These are phyloP conservation scores for Syncephalastrum contaminatum DNA, from an alignment of 371 early-diverging fungal species.

Conservation along the genomic window DNA sequence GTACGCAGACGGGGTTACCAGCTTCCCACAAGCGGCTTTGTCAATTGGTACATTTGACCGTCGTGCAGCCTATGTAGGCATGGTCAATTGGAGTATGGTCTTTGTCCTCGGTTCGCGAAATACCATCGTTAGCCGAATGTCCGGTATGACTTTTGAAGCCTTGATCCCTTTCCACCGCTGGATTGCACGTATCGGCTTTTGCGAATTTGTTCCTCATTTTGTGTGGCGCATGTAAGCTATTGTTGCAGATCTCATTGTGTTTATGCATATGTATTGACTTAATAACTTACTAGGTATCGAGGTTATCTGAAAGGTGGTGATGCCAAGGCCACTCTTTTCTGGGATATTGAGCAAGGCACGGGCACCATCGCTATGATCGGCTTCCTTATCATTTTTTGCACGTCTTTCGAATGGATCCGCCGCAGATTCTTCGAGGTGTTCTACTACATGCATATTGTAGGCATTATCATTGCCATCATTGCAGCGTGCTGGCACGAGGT, in stretches of 20 bases:
- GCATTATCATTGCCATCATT: slow-evolving; percentile 33
- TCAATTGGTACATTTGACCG: slow-evolving; percentile 36
- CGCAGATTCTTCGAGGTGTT: slow-evolving; percentile 45
- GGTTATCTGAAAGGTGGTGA: slow-evolving; percentile 15
- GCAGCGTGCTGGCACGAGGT: slow-evolving; percentile 41
- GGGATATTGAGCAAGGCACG: slow-evolving; percentile 33
- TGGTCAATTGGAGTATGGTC: slow-evolving; percentile 49
- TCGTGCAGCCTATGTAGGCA: slow-evolving; percentile 43
- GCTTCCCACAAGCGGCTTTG: not conserved
- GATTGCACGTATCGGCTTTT: slow-evolving; percentile 43
- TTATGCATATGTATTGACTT: not conserved
- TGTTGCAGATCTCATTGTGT: not conserved
- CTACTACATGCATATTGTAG: slow-evolving; percentile 40
- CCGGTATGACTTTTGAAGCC: slow-evolving; percentile 43
- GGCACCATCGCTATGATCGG: slow-evolving; percentile 44
- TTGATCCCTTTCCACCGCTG: slow-evolving; percentile 49
- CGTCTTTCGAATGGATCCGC: slow-evolving; percentile 40
- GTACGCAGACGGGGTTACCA: slow-evolving; percentile 6
- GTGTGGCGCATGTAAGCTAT: slow-evolving; percentile 45
- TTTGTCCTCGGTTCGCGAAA: slow-evolving; percentile 46
- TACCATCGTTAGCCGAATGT: slow-evolving; percentile 37
- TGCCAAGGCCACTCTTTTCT: slow-evolving; percentile 25
- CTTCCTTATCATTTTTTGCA: slow-evolving; percentile 39
- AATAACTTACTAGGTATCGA: slow-evolving; percentile 13
- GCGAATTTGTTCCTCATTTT: slow-evolving; percentile 41